Evolutionary conservation across 371 early-diverging fungal genomes (phyloP), one percentile per base, ranked within the genome.

Genomic region (Circinella umbellata): DNA sequence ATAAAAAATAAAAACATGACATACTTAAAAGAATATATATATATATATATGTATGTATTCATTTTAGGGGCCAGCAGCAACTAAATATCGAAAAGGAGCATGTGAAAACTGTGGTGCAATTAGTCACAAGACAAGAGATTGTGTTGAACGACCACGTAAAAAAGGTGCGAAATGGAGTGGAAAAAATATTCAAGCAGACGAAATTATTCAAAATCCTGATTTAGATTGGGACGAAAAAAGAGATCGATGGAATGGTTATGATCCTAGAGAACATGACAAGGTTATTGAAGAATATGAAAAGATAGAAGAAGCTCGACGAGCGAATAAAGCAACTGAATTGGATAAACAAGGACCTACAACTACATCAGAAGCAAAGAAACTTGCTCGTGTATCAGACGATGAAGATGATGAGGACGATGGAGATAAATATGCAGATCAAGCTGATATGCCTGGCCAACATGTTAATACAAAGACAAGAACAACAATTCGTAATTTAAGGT

Each of bases 241-340:
- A 49, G 99, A 99, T 86, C 90, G 95, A 34, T 98, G 98, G 98
- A 97, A 97, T 67, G 98, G 97, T 10, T 99, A 98, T 77, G 96
- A 99, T 78, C 88, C 98, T 7, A 73, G 79, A 66, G 93, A 96
- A 60, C 95, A 98, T 67, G 84, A 86, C 63, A 88, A 90, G 71
- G 85, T 91, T n/a, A 83, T 79, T 74, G 84, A 92, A 69, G 98
- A 97, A 69, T 96, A 96, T 84, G 97, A 98, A 68, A 80, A 92
- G 69, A 77, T 98, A 4, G 98, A 99, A 76, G 94, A 95, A 64
- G 93, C 92, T 61, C 86, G 98, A 73, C 84, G 90, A 69, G 89
- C 94, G 67, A 86, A 89, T 46, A 94, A 95, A 69, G 94, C 94
- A 42, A 81, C 86, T 15, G 93, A 93, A 69, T 73, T 94, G 53